Evolutionary conservation across 1,139 yeast species (phyloP).

Genomic region (Saccharomyces pastorianus): DNA sequence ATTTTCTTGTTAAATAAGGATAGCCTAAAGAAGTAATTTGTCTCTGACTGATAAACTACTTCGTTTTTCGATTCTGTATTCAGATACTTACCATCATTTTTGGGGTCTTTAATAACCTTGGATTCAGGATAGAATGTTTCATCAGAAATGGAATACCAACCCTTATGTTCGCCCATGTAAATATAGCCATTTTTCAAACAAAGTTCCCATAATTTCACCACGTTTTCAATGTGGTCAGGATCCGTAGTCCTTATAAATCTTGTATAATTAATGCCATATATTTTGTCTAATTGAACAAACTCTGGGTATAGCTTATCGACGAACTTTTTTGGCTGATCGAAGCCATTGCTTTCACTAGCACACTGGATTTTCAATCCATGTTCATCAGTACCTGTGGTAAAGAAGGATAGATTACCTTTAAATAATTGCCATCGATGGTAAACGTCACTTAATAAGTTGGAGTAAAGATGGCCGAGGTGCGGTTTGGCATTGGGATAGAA

Average conservation of each 20-base stretch:
- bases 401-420: conserved; percentile 40
- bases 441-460: conserved; percentile 79
- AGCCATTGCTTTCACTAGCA: conserved; percentile 48
- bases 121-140: conserved; percentile 88
- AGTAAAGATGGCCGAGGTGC: conserved; percentile 87
- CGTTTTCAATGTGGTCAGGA: conserved; percentile 60
- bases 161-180: conserved; percentile 75
- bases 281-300: conserved; percentile 54
- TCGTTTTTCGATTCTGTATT: conserved; percentile 72
- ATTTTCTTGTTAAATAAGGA: conserved; percentile 51
- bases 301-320: conserved; percentile 63
- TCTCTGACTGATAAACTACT: conserved; percentile 70
- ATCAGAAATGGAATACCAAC: conserved; percentile 94
- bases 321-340: conserved; percentile 49
- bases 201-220: conserved; percentile 58
- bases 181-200: conserved; percentile 57
- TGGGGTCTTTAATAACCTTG: conserved; percentile 47
- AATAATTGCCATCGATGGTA: conserved; percentile 62
- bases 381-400: conserved; percentile 94
- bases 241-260: conserved; percentile 91
- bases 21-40: conserved; percentile 77
- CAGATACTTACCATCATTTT: conserved; percentile 29
- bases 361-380: conserved; percentile 91
- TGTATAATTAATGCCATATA: conserved; percentile 52
- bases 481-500: conserved; percentile 95